phyloP scores from a whole-genome alignment of 345 rosid genomes.

The Sonneratia caseolaris region DNA sequence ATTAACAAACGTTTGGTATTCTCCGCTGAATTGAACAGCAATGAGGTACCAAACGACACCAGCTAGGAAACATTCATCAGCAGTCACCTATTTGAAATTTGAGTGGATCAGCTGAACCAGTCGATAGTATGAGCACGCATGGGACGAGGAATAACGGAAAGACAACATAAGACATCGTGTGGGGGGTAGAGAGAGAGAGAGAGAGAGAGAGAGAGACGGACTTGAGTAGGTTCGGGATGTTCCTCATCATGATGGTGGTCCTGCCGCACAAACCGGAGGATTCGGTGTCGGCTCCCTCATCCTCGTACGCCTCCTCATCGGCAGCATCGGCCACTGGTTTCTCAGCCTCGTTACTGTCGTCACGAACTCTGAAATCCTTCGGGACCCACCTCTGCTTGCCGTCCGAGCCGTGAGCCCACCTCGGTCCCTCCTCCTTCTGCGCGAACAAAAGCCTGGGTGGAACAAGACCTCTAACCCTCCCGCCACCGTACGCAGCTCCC shows the following conservation, averaged over 20 bases:
- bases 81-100: too few species aligned
- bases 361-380: not conserved
- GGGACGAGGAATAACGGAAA: too few species aligned
- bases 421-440: not conserved
- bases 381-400: not conserved
- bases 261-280: constrained; percentile 2
- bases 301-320: not conserved
- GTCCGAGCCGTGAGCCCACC: not conserved
- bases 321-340: not conserved
- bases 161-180: too few species aligned
- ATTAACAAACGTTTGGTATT: too few species aligned
- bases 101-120: too few species aligned
- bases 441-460: not conserved
- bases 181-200: too few species aligned
- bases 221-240: constrained; percentile 38
- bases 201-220: constrained; percentile 7
- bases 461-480: not conserved
- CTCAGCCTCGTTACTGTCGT: not conserved
- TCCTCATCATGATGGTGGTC: constrained; percentile 34
- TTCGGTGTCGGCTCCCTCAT: not conserved
- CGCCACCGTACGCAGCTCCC: not conserved
- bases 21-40: too few species aligned
- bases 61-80: too few species aligned
- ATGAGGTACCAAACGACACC: too few species aligned
- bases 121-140: too few species aligned